Base-by-base conservation (phyloP, 495 filamentous ascomycete genomes). In the Trypethelium eluteriae region DNA sequence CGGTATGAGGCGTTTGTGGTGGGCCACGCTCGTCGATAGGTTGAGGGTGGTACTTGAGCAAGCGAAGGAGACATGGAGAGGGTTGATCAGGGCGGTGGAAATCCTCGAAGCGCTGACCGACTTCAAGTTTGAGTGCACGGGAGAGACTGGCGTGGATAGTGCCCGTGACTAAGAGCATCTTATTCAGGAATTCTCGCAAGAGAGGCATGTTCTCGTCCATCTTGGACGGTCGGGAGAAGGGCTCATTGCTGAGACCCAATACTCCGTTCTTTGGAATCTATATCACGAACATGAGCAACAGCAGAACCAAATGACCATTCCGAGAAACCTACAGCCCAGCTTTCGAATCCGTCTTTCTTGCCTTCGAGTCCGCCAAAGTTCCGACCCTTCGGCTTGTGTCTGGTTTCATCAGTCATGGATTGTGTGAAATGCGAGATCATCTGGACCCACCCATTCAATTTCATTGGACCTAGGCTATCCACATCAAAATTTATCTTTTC, bases 71-170 rank as follows among this genome's bases (percentile, higher is more conserved):
- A 18, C 47, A 53, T 6, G 47, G 47, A 12, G 36, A 41, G 14
- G 39, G 36, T 25, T 41, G 35, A 12, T 38, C 5, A 11, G 3
- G 47, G n/a, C 47, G 47, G 47, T 53, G 47, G 10, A 53, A 53
- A n/a, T 53, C 47, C 18, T 53, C 47, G 16, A 53, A 53, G 47
- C 47, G 47, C 16, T 53, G 47, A n/a, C 47, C 47, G 9, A 18
- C 47, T 53, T 53, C 47, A n/a, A 53, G 47, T 10, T n/a, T n/a
- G 3, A 53, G 47, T 3, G 47, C 9, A 53, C n/a, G 47, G 6
- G 47, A 53, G 6, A 53, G 18, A 53, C 47, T 53, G 18, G 47
- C n/a, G n/a, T 53, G 47, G n/a, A 53, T 53, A n/a, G 47, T 53
- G 3, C 18, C n/a, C 10, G 47, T 53, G n/a, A n/a, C 47, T 3